Evolutionary conservation across 352 stramenopile genomes (phyloP), one percentile per base, ranked within the genome.

Genomic region (Saprolegnia parasitica): DNA sequence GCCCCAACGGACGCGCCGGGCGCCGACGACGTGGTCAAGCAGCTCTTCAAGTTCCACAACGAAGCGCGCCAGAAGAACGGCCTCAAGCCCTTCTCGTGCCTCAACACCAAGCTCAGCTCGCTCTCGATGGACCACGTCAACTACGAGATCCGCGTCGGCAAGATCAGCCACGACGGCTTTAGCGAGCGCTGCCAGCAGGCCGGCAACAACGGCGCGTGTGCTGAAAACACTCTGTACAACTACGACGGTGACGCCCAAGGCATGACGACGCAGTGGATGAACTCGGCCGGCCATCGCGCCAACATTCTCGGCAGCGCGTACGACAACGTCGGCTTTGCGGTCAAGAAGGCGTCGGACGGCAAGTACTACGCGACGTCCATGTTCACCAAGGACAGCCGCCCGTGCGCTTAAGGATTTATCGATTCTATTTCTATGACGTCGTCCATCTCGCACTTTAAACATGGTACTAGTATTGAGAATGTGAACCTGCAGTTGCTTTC

Each of bases 81-180:
- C 13, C 24, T 60, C 24, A 60, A 60, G 52, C 52, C 52, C 16
- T 60, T 60, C 35, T 21, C 52, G 16, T 60, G 52, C 52, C 52
- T 60, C 35, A 40, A 60, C 52, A 13, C 52, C 3, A 60, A 60
- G 52, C 52, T 60, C 3, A 60, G n/a, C 35, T 60, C 52, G 24
- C 52, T 60, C 35, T 60, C 52, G 24, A 35, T 60, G 24, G 52
- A 60, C 52, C 52, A 60, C 35, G 52, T 60, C n/a, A 60, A 60
- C 52, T 60, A 60, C 20, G 52, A 60, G 35, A 60, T 60, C n/a
- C 8, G 3, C 1, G 9, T 24, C n/a, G 52, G 52, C 52, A 11
- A 60, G 3, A 60, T 60, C 52, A 60, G 9, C 52, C 52, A 60
- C 35, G 52, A 60, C 35, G 52, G 52, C 35, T 60, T 60, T 11